Evolutionary conservation across 352 stramenopile genomes (phyloP), one percentile per base, ranked within the genome.

Genomic region (Phytophthora rubi): DNA sequence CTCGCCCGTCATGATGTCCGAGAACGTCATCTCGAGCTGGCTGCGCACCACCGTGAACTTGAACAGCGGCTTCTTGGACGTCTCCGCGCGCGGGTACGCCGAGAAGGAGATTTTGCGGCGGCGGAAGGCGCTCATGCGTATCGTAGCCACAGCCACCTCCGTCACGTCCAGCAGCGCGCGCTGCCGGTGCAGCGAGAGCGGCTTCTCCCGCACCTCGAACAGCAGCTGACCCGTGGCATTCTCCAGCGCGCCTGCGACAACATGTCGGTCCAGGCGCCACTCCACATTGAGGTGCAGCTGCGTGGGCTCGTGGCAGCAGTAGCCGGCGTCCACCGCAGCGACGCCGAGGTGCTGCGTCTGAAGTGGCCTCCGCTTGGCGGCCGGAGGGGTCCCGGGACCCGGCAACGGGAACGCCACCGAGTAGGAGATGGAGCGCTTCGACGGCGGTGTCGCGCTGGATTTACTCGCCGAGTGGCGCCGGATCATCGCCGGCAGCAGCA

Each of bases 161-260:
- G 61, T 79, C 21, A 45, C 45, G 53, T 77, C 68, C 33, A 81
- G 32, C 13, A 81, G 62, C n/a, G 64, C 53, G 28, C 75, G 75
- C 62, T 82, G 75, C 6, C 68, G 63, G 39, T 82, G 71, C 26
- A 82, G 60, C 37, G 75, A 82, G 32, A 81, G 56, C 21, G 71
- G 37, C 48, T 77, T 79, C 47, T 77, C 71, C 12, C 53, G 66
- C 10, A 82, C 52, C 35, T 66, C 45, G 51, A 82, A 80, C 4
- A 75, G 64, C 49, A 57, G 26, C 30, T 78, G 75, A 13, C 75
- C 75, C 16, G 71, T 82, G 37, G 71, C 59, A 53, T 75, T 77
- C 59, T 81, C 75, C 28, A 76, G 28, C 26, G 51, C 64, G 4
- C 67, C 45, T 3, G 53, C 64, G 4, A 77, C 75, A 7, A 77